These are phyloP conservation scores for Iberis pinnata DNA, from an alignment of 345 rosid genomes.

Conservation along the genomic window DNA sequence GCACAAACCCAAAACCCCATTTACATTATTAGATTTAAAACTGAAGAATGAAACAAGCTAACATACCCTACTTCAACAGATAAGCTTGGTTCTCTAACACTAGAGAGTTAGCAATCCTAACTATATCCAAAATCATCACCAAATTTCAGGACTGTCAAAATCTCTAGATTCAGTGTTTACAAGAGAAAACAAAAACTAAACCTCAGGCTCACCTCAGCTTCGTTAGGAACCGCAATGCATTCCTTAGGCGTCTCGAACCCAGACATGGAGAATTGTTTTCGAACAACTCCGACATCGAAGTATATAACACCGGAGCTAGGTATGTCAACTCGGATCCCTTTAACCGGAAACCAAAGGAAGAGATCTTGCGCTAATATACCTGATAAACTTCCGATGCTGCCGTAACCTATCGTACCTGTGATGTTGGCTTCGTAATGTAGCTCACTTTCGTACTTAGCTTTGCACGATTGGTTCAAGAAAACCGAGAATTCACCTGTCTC, in stretches of 20 bases:
- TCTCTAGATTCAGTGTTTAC: too few species aligned
- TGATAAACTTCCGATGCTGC: slow-evolving; percentile 52
- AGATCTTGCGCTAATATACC: slow-evolving; percentile 77
- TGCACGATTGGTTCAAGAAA: slow-evolving; percentile 71
- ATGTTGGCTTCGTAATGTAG: slow-evolving; percentile 65
- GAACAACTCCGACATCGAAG: slow-evolving; percentile 79
- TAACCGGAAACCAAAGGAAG: slow-evolving; percentile 85
- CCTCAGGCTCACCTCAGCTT: too few species aligned
- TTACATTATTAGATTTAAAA: too few species aligned
- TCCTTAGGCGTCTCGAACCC: too few species aligned
- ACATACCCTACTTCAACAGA: too few species aligned
- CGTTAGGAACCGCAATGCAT: too few species aligned
- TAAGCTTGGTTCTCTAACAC: too few species aligned
- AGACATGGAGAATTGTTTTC: slow-evolving; percentile 74
- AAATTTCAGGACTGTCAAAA: too few species aligned
- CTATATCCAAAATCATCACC: too few species aligned
- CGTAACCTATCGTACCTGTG: slow-evolving; percentile 59
- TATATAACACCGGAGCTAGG: slow-evolving; percentile 80
- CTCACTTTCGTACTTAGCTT: slow-evolving; percentile 77
- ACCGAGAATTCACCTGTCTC: slow-evolving; percentile 57
- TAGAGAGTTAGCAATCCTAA: too few species aligned
- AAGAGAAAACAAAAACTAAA: too few species aligned
- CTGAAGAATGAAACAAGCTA: too few species aligned
- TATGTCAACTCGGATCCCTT: slow-evolving; percentile 68
- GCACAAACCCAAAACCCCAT: neutral